phyloP scores from a whole-genome alignment of 768 basidiomycete genomes.

The Neoboletus brunneissimus region DNA sequence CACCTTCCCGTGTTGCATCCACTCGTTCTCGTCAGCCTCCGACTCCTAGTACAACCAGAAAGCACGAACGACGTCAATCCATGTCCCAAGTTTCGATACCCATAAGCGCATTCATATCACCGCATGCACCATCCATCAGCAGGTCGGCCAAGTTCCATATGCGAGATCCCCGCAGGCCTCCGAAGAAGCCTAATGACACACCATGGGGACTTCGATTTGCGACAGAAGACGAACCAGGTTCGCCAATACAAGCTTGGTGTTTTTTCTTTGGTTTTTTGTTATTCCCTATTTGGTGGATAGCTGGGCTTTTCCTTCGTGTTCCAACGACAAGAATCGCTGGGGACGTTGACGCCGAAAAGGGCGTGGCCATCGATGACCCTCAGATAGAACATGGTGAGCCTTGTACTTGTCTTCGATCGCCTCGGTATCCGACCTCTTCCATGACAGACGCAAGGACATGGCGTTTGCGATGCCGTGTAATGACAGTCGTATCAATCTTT shows the following conservation, averaged over 20 bases:
- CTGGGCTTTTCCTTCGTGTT: slow-evolving; percentile 47
- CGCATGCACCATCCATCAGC: slow-evolving; percentile 70
- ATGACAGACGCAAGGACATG: slow-evolving; percentile 65
- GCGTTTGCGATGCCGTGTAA: slow-evolving; percentile 73
- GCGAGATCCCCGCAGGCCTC: slow-evolving; percentile 73
- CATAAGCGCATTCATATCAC: slow-evolving; percentile 72
- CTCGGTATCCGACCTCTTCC: slow-evolving; percentile 5
- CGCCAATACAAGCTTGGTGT: slow-evolving; percentile 68
- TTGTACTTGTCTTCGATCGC: neutral
- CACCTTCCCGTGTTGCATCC: slow-evolving; percentile 39
- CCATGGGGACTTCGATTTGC: slow-evolving; percentile 60
- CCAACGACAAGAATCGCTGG: slow-evolving; percentile 64
- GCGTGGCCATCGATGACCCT: slow-evolving; percentile 71
- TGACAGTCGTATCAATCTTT: slow-evolving; percentile 63
- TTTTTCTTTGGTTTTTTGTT: slow-evolving; percentile 71
- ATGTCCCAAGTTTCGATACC: slow-evolving; percentile 75
- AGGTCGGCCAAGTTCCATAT: slow-evolving; percentile 67
- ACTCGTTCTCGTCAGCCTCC: slow-evolving; percentile 32
- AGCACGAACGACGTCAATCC: slow-evolving; percentile 44
- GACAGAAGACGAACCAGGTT: slow-evolving; percentile 48
- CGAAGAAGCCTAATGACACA: slow-evolving; percentile 51
- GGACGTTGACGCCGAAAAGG: slow-evolving; percentile 58
- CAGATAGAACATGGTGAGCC: slow-evolving; percentile 72
- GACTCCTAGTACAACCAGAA: slow-evolving; percentile 26
- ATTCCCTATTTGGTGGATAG: slow-evolving; percentile 67